These are phyloP conservation scores for Ganoderma sp. DNA, from an alignment of 1,284 basidiomycete genomes.

Conservation along the genomic window DNA sequence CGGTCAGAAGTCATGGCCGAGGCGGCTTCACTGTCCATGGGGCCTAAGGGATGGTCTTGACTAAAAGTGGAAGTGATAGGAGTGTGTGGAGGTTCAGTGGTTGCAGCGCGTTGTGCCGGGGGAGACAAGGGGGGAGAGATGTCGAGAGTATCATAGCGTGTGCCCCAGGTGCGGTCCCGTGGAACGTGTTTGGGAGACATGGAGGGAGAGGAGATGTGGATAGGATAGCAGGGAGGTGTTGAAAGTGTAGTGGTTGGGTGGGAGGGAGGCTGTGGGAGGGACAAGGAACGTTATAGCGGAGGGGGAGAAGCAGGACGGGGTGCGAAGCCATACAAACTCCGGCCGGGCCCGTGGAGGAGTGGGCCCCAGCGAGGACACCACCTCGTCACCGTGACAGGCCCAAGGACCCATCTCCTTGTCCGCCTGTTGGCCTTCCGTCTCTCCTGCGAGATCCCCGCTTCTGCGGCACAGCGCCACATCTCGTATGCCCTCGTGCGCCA, in stretches of 20 bases:
- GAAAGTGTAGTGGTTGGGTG: constrained; percentile 20
- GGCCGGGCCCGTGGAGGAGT: constrained; percentile 3
- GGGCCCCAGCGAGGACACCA: constrained; percentile 4
- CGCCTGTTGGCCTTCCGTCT: constrained; percentile 3
- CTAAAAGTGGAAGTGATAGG: constrained; percentile 25
- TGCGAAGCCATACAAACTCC: constrained; percentile 9
- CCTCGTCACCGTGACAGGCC: constrained; percentile 12
- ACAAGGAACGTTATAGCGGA: constrained; percentile 5
- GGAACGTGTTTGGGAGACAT: constrained; percentile 35
- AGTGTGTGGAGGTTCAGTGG: constrained; percentile 33
- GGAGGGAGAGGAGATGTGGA: constrained; percentile 19
- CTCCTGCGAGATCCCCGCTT: constrained; percentile 7
- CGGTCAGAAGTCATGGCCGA: background rate
- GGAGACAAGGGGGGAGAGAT: constrained; percentile 41
- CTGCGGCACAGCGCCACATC: constrained; percentile 6
- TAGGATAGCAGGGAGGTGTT: constrained; percentile 26
- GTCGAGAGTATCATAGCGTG: constrained; percentile 65
- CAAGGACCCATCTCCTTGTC: background rate
- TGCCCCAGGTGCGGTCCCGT: constrained; percentile 58
- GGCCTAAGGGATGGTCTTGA: constrained; percentile 1
- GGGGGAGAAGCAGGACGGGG: constrained; percentile 1
- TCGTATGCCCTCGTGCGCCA: constrained; percentile 2
- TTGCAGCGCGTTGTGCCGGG: constrained; percentile 30
- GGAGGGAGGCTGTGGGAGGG: constrained; percentile 9
- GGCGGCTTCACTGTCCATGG: background rate